Evolutionary conservation across 2,329 filamentous ascomycete species (phyloP), one percentile per base, ranked within the genome.

Genomic region (Aurifilum marmelostoma): DNA sequence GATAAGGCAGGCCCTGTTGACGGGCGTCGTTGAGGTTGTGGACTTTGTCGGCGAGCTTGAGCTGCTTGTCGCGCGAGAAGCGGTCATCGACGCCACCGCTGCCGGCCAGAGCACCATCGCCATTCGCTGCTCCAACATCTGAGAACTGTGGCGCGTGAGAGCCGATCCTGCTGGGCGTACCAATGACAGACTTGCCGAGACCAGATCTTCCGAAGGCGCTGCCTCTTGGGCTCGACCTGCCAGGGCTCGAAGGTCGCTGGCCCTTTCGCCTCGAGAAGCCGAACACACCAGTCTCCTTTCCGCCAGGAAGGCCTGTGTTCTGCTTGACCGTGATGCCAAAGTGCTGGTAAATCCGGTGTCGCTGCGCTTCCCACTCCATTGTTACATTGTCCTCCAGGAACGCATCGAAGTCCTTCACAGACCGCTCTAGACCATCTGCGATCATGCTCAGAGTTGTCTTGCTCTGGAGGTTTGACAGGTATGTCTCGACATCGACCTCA

Each of bases 381-480:
- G 94, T 93, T 63, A 98, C 90, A 76, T 97, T 97, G 75, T 97
- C 94, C 78, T 98, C 94, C 67, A 99, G 85, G 78, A 97, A 98
- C 71, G 88, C 87, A 78, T 99, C 94, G 77, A 99, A 98, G 76
- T 98, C 96, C 67, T 90, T 89, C 70, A 95, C 91, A 4, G 94
- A 96, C 75, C 94, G 89, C 75, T 95, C 91, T 71, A 98, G 84
- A n/a, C 93, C 93, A 77, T 97, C 94, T 43, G 92, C 88, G 74
- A 97, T 94, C 88, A 97, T 94, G 76, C 92, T 93, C 68, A 97
- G 84, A 4, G 94, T 96, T 24, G 94, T 97, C 80, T 97, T 95
- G 62, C 92, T 92, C 79, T 97, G 93, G 71, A 97, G 84, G 75
- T 93, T 94, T 67, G 92, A 88, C 65, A 97, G 86, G 77, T 97